Base-by-base conservation (phyloP, 75 land plant genomes). In the Ceratopteris richardii region DNA sequence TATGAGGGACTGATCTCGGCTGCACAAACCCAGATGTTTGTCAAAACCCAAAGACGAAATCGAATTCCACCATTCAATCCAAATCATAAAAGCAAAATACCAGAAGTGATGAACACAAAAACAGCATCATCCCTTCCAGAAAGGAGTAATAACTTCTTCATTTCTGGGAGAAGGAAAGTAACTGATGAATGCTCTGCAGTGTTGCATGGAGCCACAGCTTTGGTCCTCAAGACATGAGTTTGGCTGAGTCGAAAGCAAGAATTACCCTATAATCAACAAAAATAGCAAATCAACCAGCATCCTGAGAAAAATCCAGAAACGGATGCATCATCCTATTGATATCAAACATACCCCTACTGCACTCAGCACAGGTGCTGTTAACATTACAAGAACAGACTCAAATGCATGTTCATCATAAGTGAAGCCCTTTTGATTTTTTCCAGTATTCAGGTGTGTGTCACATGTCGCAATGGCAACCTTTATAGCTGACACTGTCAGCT, bases 151-250 rank as follows among this genome's bases (percentile, higher is more conserved):
- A 72, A 44, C 70, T 59, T 72, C 50, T 22, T 29, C 1, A 72
- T 30, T 42, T 72, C 69, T 59, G 74, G 74, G n/a, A 72, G 47
- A 53, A 59, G 12, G 42, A 72, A 72, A 19, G 57, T 66, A 26
- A 64, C 60, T 33, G 60, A 65, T 18, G 66, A 52, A 2, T 52
- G 59, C 20, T 22, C 59, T 36, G 1, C 21, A 24, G 9, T 23
- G 16, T 57, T 11, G 31, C 19, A 14, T 29, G 40, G 1, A 30
- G 23, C 29, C 22, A 31, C 1, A 23, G 29, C 29, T 7, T 2
- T 20, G 18, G 59, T 13, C 21, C 43, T 40, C 43, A 57, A 23
- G 12, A 57, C 37, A 36, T 22, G 59, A 9, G 59, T 57, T 31
- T 57, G 33, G 3, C 59, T 23, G 14, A 57, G 25, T 10, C 59